Conservation (phyloP, 179 eudicot genomes). For the Heliamphora ciliata region DNA sequence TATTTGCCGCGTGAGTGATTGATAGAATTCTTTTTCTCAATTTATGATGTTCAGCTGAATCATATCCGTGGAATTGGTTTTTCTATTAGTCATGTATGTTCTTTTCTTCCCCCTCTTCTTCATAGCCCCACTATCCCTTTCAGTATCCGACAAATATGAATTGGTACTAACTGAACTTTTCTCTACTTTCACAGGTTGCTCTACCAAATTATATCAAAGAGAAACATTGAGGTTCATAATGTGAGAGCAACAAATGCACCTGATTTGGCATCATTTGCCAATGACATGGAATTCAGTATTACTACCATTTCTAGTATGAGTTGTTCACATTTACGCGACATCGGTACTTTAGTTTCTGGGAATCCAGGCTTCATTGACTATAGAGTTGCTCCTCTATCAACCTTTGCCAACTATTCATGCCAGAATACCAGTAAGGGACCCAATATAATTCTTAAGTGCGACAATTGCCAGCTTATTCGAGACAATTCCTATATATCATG, state of each 20-base stretch:
- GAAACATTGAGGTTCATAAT: slow-evolving; percentile 72
- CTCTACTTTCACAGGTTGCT: slow-evolving; percentile 54
- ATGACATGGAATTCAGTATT: slow-evolving; percentile 82
- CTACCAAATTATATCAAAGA: slow-evolving; percentile 66
- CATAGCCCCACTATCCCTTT: neutral
- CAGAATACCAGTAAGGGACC: slow-evolving; percentile 76
- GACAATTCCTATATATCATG: slow-evolving; percentile 69
- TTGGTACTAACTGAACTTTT: slow-evolving; percentile 7
- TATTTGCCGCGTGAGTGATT: slow-evolving; percentile 76
- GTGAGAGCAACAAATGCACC: slow-evolving; percentile 76
- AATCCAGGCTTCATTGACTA: slow-evolving; percentile 64
- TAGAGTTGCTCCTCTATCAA: slow-evolving; percentile 45
- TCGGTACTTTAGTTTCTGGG: slow-evolving; percentile 55
- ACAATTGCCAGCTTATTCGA: slow-evolving; percentile 46
- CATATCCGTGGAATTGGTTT: neutral
- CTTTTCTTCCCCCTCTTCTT: neutral
- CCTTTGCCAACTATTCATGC: slow-evolving; percentile 72
- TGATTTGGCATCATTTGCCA: slow-evolving; percentile 61
- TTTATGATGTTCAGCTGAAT: slow-evolving; percentile 12
- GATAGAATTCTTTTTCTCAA: slow-evolving; percentile 11
- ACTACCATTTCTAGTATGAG: slow-evolving; percentile 81
- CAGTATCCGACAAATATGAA: neutral
- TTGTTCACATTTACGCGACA: slow-evolving; percentile 65
- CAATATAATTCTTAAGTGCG: slow-evolving; percentile 49
- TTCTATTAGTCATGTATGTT: neutral